Evolutionary conservation across 192 early-diverging fungal genomes (phyloP), one percentile per base, ranked within the genome.

Genomic region (Geranomyces variabilis): DNA sequence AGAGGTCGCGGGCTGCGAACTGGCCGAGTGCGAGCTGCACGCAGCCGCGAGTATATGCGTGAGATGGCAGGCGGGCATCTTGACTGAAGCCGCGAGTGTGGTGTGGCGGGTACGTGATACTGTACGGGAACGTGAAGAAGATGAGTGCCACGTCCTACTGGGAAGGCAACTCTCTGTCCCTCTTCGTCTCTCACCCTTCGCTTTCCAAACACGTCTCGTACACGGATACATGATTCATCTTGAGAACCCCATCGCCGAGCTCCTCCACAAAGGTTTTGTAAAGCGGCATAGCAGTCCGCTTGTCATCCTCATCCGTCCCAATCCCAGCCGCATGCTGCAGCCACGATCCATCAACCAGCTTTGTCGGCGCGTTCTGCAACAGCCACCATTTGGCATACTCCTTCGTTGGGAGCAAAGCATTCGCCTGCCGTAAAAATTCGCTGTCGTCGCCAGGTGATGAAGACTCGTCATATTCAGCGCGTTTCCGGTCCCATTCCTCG

Each of bases 211-310:
- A 41, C 36, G 36, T 41, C 36, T 28, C 46, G 59, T 70, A 70
- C 0, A 70, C 69, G 8, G 31, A 44, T 9, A 70, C 46, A 36
- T 70, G 69, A 44, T 70, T 70, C 44, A 63, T 57, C 29, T 41
- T 34, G 0, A 41, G 34, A 7, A 70, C 19, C 1, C 57, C 69
- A 19, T 70, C 69, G 17, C 69, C 69, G 22, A 70, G 46, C 22
- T 70, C 69, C 45, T 70, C 69, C 7, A 46, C 45, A 62, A 70
- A 70, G 0, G 69, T 70, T 19, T 60, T 58, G 55, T 45, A 70
- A 2, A 70, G 43, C 7, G 69, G 69, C 13, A 41, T 57, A 19
- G 69, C 69, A n/a, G 46, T 53, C 21, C 51, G 51, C 26, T 53
- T 53, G 7, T n/a, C 51, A 24, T 53, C 21, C 17, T n/a, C 26